phyloP scores from a whole-genome alignment of 305 asterid genomes.

The Fraxinus angustifolia region DNA sequence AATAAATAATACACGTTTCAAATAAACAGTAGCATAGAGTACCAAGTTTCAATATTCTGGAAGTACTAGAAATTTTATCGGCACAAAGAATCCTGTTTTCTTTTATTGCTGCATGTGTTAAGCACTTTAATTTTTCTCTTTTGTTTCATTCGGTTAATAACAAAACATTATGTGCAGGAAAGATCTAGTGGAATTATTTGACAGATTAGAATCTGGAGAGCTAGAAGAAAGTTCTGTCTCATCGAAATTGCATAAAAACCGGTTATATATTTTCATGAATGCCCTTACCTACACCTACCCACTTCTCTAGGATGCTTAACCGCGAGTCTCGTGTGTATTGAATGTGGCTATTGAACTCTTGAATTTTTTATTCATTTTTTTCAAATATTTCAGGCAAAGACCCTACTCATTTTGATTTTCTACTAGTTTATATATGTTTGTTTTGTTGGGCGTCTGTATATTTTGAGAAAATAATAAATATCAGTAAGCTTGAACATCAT shows the following conservation, averaged over 20 bases:
- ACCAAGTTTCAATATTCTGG: not conserved
- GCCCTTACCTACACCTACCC: not conserved
- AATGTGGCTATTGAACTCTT: not conserved
- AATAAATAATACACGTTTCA: too few species aligned
- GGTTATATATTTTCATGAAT: conserved; percentile 32
- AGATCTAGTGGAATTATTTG: conserved; percentile 69
- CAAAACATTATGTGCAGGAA: conserved; percentile 47
- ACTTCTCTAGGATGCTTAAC: not conserved
- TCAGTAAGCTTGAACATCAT: not conserved
- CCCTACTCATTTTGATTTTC: not conserved
- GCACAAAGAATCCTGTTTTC: not conserved
- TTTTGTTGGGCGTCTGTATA: not conserved
- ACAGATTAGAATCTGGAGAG: conserved; percentile 62
- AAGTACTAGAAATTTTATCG: not conserved
- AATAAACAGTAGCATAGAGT: not conserved
- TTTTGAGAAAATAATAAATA: not conserved
- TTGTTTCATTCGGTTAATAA: not conserved
- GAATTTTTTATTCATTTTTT: too few species aligned
- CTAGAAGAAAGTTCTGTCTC: conserved; percentile 48
- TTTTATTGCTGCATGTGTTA: conserved; percentile 1
- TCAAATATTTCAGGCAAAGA: not conserved
- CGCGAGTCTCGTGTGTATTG: not conserved
- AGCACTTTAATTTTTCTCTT: not conserved
- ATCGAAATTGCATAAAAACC: conserved; percentile 60
- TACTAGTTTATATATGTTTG: not conserved